These are phyloP conservation scores for Scutellaria galericulata DNA, from an alignment of 257 asterid species.

Conservation along the genomic window DNA sequence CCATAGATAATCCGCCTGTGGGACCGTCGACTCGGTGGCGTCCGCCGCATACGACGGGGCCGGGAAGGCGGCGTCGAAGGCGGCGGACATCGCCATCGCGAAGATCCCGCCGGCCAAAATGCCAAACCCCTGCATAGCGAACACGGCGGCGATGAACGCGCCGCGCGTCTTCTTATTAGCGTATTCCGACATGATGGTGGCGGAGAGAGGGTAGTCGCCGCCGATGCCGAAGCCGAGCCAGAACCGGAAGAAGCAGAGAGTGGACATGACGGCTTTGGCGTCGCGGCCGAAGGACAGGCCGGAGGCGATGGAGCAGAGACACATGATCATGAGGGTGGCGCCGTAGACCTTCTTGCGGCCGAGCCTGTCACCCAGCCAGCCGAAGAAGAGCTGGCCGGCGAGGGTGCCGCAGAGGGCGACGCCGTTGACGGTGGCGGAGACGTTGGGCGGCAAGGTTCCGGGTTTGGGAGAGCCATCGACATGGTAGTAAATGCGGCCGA, in stretches of 20 bases:
- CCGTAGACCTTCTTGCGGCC: conserved; percentile 55
- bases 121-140: conserved; percentile 50
- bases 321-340: conserved; percentile 49
- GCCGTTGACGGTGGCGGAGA: conserved; percentile 54
- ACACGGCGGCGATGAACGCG: conserved; percentile 45
- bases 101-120: conserved; percentile 43
- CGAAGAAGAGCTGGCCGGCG: conserved; percentile 29
- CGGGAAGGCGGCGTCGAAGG: conserved; percentile 29
- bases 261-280: conserved; percentile 40
- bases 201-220: conserved; percentile 52
- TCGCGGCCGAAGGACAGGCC: conserved; percentile 42
- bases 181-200: conserved; percentile 47
- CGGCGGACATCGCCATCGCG: conserved; percentile 38
- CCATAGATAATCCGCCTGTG: conserved; percentile 48
- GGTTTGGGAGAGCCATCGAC: conserved; percentile 45
- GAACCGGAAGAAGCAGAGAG: conserved; percentile 48
- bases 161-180: conserved; percentile 32
- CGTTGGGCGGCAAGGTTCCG: conserved; percentile 53
- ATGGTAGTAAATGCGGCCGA: conserved; percentile 55
- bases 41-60: conserved; percentile 38
- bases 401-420: conserved; percentile 51
- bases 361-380: conserved; percentile 44
- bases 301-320: conserved; percentile 47
- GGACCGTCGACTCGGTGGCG: conserved; percentile 38
- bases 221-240: conserved; percentile 53